Conservation (phyloP, 2,329 filamentous ascomycete species). For the Apiospora sp. region DNA sequence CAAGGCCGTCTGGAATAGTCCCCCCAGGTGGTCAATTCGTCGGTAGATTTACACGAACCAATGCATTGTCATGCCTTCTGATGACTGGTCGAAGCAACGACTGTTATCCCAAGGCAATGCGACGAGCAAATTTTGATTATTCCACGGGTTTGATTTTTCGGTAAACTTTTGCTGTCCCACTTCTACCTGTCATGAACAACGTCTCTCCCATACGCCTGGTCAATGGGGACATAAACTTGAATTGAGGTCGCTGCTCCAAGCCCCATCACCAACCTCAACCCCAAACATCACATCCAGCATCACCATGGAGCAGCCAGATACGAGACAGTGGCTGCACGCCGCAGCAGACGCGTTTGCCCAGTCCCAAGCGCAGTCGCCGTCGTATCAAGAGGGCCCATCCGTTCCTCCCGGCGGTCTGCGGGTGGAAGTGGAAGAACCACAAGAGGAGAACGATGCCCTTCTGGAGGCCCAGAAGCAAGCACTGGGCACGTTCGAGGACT, state of each 20-base stretch:
- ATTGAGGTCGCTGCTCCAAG: neutral
- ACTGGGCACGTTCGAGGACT: slow-evolving; percentile 28
- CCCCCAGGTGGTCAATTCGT: neutral
- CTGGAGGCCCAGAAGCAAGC: slow-evolving; percentile 26
- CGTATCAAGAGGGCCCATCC: neutral
- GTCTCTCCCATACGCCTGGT: neutral
- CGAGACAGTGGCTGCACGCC: slow-evolving; percentile 19
- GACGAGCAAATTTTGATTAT: neutral
- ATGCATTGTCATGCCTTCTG: neutral
- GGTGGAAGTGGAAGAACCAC: neutral
- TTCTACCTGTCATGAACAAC: neutral
- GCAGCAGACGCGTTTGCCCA: slow-evolving; percentile 20
- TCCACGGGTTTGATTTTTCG: neutral
- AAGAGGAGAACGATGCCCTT: slow-evolving; percentile 24
- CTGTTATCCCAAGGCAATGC: neutral
- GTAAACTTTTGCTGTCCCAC: neutral
- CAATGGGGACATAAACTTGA: neutral
- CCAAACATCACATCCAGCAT: neutral
- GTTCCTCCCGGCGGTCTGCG: neutral
- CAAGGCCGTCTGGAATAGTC: neutral
- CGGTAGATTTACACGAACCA: neutral
- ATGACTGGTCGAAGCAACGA: neutral
- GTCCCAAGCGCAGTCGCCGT: neutral
- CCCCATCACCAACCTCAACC: neutral
- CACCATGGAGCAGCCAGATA: neutral